Conservation (phyloP, 371 early-diverging fungal species). For the Basidiobolus meristosporus region DNA sequence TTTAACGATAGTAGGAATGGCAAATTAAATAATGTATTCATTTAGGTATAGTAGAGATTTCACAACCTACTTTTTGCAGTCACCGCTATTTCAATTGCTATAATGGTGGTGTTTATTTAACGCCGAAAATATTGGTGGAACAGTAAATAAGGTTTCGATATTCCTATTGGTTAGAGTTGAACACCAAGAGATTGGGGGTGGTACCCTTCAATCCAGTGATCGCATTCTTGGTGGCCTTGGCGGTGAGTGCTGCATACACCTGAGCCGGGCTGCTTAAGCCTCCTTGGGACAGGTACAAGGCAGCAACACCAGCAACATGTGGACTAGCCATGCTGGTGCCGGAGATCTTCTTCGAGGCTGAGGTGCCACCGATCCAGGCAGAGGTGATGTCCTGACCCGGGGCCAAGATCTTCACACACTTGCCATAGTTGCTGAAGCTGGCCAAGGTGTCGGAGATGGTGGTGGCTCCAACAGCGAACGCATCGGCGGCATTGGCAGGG, state of each 20-base stretch:
- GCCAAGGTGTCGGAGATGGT: no score
- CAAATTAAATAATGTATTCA: no score
- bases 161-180: no score
- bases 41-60: no score
- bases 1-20: no score
- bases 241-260: background rate
- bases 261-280: background rate
- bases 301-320: conserved; percentile 51
- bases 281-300: conserved; percentile 11
- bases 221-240: background rate
- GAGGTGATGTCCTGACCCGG: conserved; percentile 21
- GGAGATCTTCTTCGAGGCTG: conserved; percentile 22
- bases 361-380: conserved; percentile 11
- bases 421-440: conserved; percentile 26
- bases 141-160: no score
- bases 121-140: no score
- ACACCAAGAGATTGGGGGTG: conserved; percentile 2
- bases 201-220: background rate
- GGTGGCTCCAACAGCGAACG: no score
- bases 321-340: conserved; percentile 69
- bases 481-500: no score
- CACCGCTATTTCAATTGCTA: no score
- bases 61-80: no score
- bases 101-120: no score
- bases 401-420: conserved; percentile 35